Evolutionary conservation across 1,284 basidiomycete genomes (phyloP).

Genomic region (Ceratobasidium sp.): DNA sequence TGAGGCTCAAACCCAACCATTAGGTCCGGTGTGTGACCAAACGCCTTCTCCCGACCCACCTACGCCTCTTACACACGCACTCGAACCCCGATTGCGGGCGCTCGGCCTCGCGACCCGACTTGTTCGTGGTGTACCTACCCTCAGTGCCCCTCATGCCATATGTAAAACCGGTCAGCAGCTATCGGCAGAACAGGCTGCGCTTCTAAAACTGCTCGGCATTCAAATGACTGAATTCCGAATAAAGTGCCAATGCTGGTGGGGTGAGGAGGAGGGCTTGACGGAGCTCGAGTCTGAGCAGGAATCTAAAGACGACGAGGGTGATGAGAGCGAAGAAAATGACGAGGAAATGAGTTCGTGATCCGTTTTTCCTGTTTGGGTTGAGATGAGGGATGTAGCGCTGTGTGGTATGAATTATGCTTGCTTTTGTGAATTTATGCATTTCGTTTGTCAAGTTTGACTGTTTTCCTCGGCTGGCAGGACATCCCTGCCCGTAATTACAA

Average conservation of each 20-base stretch:
- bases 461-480: no score
- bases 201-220: constrained; percentile 23
- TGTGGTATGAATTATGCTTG: not conserved
- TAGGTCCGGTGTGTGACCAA: constrained; percentile 56
- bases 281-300: constrained; percentile 6
- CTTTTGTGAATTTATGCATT: not conserved
- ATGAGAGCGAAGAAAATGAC: constrained; percentile 6
- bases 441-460: no score
- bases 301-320: not conserved
- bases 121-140: constrained; percentile 86
- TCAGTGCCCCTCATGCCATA: constrained; percentile 81
- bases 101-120: constrained; percentile 88
- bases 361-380: not conserved
- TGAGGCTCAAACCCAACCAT: not conserved
- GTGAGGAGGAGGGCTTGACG: constrained; percentile 34
- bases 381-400: not conserved
- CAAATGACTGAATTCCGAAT: constrained; percentile 38
- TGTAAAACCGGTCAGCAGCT: constrained; percentile 57
- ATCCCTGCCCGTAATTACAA: no score
- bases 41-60: constrained; percentile 73
- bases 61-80: constrained; percentile 92
- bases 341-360: constrained; percentile 34
- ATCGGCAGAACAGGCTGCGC: constrained; percentile 29
- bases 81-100: constrained; percentile 94
- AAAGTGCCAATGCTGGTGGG: constrained; percentile 35